Conservation (phyloP, 495 filamentous ascomycete genomes). For the Corynascus novoguineensis region DNA sequence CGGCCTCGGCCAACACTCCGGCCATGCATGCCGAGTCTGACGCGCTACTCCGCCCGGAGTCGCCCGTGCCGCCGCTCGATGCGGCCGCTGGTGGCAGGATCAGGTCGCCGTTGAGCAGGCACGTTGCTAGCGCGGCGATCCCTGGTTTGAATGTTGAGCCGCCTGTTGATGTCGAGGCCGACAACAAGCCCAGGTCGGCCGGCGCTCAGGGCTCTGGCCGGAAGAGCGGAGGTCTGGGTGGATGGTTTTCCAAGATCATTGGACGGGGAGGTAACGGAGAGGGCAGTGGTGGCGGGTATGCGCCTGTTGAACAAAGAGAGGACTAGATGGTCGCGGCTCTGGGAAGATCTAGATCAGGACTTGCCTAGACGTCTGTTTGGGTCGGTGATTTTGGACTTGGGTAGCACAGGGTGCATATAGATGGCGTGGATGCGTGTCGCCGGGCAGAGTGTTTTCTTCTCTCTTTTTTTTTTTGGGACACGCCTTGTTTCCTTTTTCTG, state of each 20-base stretch:
- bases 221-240: constrained; percentile 34
- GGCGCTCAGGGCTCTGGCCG: constrained; percentile 19
- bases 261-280: constrained; percentile 28
- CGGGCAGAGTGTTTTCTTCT: background rate
- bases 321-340: constrained; percentile 27
- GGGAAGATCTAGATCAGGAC: background rate
- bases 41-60: constrained; percentile 63
- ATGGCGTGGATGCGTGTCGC: constrained; percentile 19
- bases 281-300: constrained; percentile 36
- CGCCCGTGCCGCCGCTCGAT: constrained; percentile 74
- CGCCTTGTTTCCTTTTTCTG: background rate
- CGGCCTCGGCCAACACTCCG: constrained; percentile 49
- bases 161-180: constrained; percentile 28
- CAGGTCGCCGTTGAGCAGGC: constrained; percentile 27
- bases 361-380: constrained; percentile 6
- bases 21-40: constrained; percentile 57
- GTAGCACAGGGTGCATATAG: constrained; percentile 28
- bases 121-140: constrained; percentile 19
- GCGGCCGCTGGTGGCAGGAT: constrained; percentile 18
- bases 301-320: constrained; percentile 39
- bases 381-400: constrained; percentile 13
- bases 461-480: too few species aligned
- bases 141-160: constrained; percentile 39
- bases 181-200: constrained; percentile 17
- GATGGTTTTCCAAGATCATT: constrained; percentile 46